Base-by-base conservation (phyloP, 768 basidiomycete genomes). In the Boletus insuetus region DNA sequence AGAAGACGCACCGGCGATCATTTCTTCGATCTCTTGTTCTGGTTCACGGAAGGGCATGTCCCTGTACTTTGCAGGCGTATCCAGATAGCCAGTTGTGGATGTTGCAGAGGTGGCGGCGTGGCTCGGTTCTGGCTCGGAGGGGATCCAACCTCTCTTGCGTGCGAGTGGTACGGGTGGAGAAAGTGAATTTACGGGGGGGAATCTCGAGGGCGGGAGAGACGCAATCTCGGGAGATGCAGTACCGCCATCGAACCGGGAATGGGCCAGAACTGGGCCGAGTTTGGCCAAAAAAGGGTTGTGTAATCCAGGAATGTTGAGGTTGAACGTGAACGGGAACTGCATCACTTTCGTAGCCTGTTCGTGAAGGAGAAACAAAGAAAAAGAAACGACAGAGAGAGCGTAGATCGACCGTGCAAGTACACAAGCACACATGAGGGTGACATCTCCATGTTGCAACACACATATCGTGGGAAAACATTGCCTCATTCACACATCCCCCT, bases 281-380 rank as follows among this genome's bases (percentile, higher is more conserved):
- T 46, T 58, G 52, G 52, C 59, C 62, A 77, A 65, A 70, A 90
- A 90, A 9, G 88, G 88, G 63, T 89, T 89, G 24, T 76, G 69
- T 50, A 88, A 64, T 7, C 86, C 87, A 6, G 87, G 85, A 13
- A 87, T 81, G 35, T 77, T 67, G 56, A 89, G 77, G 16, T 69
- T 81, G 75, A 91, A 91, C 49, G 87, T 87, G 66, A 91, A 91
- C 13, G 86, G 81, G 63, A 89, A 89, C 5, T 75, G 68, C 79
- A 82, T 80, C 7, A 52, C 53, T 39, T 59, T 67, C 66, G 68
- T 67, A 32, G 56, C 46, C 53, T 17, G 53, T 51, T 69, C 67
- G 59, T 69, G 54, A 69, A 53, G 10, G 20, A 47, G 19, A 41
- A 49, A 32, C 37, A 51, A 1, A 43, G 35, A 37, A 29, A 12